Base-by-base conservation (phyloP, 176 grass and related monocot genomes). In the Triticum dicoccoides region DNA sequence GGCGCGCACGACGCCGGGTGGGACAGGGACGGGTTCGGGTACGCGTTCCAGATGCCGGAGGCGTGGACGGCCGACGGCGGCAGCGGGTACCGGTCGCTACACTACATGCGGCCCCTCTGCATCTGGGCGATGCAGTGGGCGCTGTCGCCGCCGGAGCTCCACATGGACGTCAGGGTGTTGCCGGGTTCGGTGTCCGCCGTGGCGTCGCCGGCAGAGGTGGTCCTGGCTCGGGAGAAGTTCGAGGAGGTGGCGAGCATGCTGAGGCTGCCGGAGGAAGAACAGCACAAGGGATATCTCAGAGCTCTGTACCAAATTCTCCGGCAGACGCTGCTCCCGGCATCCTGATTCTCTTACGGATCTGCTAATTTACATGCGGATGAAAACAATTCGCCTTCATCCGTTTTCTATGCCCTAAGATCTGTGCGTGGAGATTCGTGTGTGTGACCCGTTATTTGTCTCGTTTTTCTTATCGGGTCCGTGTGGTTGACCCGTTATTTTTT, bases 61-160 rank as follows among this genome's bases (percentile, higher is more conserved):
- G 58, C 92, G 76, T 94, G 92, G 92, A 87, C 54, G 18, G 78
- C 86, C 25, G 78, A 82, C 15, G 89, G 24, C 45, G 45, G 80
- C 32, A 44, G 86, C 32, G 56, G 88, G 39, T 94, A 91, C 63
- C 89, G 92, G 30, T 94, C 89, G 23, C 65, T 91, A 13, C 83
- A 87, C 58, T 94, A 94, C 86, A 94, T 94, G 92, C 83, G 92
- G 1, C 92, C 92, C 14, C 80, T 94, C 20, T 87, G 83, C 39
- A 91, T 94, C 45, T 94, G 92, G 92, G 92, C 92, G 5, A 94
- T 94, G 92, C 92, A 91, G 67, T 94, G 88, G 85, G 92, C 92
- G 74, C 68, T 94, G 9, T 87, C 92, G 51, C 83, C 80, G 29
- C 80, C 89, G 14, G 83, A 86, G 42, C 86, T 91, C 30, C 74